Percentiles rank a stretch among this genome's conserved stretches.
Conservation (phyloP, 2,329 filamentous ascomycete species). For the Diaporthe eres region DNA sequence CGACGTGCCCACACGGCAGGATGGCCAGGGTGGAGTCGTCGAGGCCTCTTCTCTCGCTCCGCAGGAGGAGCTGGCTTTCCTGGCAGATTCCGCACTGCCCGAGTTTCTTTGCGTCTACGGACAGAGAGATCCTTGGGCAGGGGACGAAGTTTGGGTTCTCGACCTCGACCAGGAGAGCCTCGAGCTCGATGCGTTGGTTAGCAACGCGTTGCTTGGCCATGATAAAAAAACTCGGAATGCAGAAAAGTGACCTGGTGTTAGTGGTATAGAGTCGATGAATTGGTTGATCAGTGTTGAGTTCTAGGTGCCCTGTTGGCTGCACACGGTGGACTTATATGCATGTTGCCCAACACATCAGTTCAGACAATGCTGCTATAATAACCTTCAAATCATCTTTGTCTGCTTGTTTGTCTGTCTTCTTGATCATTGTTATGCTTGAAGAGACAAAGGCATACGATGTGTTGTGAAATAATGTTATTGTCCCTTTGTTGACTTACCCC, state of each 20-base stretch:
- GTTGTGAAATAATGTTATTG: not conserved
- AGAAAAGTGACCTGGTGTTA: not conserved
- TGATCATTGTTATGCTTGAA: not conserved
- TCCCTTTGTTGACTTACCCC: slow-evolving; percentile 4
- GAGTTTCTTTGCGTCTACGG: not conserved
- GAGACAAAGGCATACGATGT: not conserved
- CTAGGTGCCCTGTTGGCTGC: not conserved
- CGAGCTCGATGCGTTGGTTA: not conserved
- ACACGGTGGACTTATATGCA: not conserved
- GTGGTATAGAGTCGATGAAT: not conserved
- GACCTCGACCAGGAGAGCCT: slow-evolving; percentile 28
- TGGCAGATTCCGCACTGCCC: slow-evolving; percentile 34
- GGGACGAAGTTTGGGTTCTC: slow-evolving; percentile 34
- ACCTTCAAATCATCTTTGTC: not conserved
- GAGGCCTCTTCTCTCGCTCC: not conserved
- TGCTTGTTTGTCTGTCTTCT: not conserved
- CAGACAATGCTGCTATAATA: not conserved
- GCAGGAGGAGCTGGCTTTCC: slow-evolving; percentile 18
- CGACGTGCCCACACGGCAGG: slow-evolving; percentile 38
- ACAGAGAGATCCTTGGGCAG: slow-evolving; percentile 32
- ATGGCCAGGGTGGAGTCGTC: not conserved
- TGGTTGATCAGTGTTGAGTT: not conserved
- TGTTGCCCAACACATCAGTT: not conserved
- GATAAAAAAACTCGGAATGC: not conserved
- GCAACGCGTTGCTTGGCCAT: not conserved